A percentile compares a stretch with the other conserved stretches of the same genome.
Conservation (phyloP, 305 asterid species). For the Rubia tinctorum region DNA sequence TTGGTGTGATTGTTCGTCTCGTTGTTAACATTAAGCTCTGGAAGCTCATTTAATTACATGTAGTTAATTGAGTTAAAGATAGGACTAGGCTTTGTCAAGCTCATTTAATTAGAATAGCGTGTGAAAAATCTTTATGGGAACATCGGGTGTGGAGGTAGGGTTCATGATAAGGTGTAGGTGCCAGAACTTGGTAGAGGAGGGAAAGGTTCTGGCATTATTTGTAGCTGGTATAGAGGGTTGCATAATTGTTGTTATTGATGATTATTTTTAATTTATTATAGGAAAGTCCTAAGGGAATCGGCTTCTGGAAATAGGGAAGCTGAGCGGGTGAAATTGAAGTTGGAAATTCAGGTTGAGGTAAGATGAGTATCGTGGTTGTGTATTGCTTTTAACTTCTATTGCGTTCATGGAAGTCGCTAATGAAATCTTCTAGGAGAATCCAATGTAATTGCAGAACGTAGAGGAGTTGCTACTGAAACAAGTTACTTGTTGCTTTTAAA, state of each 20-base stretch:
- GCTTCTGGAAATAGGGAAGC: slow-evolving; percentile 91
- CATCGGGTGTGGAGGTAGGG: background rate
- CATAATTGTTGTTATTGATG: background rate
- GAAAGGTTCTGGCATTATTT: background rate
- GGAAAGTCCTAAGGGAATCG: slow-evolving; percentile 88
- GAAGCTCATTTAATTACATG: background rate
- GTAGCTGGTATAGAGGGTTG: background rate
- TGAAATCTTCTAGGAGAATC: background rate
- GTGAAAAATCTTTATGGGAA: background rate
- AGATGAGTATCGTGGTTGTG: slow-evolving; percentile 9
- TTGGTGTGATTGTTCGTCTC: background rate
- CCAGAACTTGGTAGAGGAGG: background rate
- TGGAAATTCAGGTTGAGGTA: slow-evolving; percentile 85
- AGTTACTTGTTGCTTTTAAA: background rate
- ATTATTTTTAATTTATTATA: slow-evolving; percentile 23
- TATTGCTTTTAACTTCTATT: background rate
- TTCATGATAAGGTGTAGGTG: background rate
- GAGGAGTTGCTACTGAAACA: background rate
- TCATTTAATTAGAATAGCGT: background rate
- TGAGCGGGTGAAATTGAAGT: slow-evolving; percentile 69
- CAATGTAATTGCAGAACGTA: background rate
- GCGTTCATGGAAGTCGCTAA: background rate
- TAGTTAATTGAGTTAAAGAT: background rate
- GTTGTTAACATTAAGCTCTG: background rate
- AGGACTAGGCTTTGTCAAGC: background rate